A percentile compares a stretch with the other conserved stretches of the same genome.
Evolutionary conservation across 31 red algal genomes (phyloP).

Genomic region (Odonthalia washingtoniensis): DNA sequence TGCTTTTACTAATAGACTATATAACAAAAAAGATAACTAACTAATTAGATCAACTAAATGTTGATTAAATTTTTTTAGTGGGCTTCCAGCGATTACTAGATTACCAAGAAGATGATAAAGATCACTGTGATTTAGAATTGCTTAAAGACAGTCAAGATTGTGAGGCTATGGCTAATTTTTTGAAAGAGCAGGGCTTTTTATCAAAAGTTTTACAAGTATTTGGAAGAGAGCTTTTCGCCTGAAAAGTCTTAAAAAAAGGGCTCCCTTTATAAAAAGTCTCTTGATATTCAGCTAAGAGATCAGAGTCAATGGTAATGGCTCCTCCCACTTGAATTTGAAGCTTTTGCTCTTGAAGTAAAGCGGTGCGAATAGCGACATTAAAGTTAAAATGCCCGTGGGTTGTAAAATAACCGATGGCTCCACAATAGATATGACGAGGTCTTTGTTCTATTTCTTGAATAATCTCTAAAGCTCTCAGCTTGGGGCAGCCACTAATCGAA

Average conservation of each 20-base stretch:
- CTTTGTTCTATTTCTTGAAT: constrained; percentile 96
- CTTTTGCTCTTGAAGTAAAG: constrained; percentile 55
- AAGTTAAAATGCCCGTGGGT: constrained; percentile 97
- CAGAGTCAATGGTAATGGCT: constrained; percentile 86
- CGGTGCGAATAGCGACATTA: constrained; percentile 93
- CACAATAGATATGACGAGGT: constrained; percentile 96
- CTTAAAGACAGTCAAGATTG: too few relatives aligned
- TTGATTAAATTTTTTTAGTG: too few relatives aligned
- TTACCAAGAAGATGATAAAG: too few relatives aligned
- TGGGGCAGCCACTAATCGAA: constrained; percentile 95
- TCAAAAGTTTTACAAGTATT: too few relatives aligned
- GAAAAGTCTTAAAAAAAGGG: constrained; percentile 68
- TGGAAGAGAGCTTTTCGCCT: too few relatives aligned
- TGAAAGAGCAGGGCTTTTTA: too few relatives aligned
- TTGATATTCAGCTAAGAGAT: constrained; percentile 87
- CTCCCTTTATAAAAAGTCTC: constrained; percentile 94
- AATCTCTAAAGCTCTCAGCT: constrained; percentile 98
- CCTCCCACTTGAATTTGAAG: constrained; percentile 91
- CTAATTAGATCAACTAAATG: too few relatives aligned
- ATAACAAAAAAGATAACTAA: too few relatives aligned
- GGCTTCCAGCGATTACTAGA: too few relatives aligned
- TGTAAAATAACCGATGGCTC: constrained; percentile 95
- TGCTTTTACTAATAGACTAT: too few relatives aligned
- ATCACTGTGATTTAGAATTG: too few relatives aligned
- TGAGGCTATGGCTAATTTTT: too few relatives aligned